Evolutionary conservation across 163 green algal species (phyloP).

Genomic region (Dunaliella salina): DNA sequence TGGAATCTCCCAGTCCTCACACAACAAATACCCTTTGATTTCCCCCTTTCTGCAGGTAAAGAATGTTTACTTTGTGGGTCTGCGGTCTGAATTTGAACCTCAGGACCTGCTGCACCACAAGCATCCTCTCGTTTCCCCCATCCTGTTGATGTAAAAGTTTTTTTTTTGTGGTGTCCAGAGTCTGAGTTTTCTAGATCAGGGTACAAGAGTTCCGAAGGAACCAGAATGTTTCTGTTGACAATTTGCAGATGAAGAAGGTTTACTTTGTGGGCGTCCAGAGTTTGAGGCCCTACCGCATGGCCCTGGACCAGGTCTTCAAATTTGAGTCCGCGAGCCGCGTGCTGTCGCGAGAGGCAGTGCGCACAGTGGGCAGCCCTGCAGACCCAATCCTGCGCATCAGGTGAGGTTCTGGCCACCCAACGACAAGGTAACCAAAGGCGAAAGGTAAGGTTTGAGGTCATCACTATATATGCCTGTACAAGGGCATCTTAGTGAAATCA

Average conservation of each 20-base stretch:
- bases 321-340: conserved; percentile 14
- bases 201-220: conserved; percentile 7
- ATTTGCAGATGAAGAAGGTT: conserved; percentile 30
- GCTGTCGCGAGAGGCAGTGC: conserved; percentile 8
- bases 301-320: conserved; percentile 19
- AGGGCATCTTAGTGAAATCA: too few relatives aligned
- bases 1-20: too few relatives aligned
- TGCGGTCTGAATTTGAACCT: too few relatives aligned
- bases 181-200: too few relatives aligned
- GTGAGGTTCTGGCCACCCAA: conserved; percentile 12
- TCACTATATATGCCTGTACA: too few relatives aligned
- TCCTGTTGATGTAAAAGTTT: too few relatives aligned
- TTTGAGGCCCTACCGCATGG: background rate
- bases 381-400: conserved; percentile 31
- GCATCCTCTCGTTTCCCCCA: too few relatives aligned
- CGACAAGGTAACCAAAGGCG: too few relatives aligned
- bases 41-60: conserved; percentile 33
- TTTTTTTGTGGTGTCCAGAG: too few relatives aligned
- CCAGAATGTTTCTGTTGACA: background rate
- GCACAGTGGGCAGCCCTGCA: conserved; percentile 10
- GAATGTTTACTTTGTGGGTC: conserved; percentile 35
- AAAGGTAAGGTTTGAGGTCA: too few relatives aligned
- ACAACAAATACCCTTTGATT: too few relatives aligned
- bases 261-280: conserved; percentile 27
- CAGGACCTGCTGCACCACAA: too few relatives aligned